Base-by-base conservation (phyloP, 1,284 basidiomycete genomes). In the Phellopilus nigrolimitatus region DNA sequence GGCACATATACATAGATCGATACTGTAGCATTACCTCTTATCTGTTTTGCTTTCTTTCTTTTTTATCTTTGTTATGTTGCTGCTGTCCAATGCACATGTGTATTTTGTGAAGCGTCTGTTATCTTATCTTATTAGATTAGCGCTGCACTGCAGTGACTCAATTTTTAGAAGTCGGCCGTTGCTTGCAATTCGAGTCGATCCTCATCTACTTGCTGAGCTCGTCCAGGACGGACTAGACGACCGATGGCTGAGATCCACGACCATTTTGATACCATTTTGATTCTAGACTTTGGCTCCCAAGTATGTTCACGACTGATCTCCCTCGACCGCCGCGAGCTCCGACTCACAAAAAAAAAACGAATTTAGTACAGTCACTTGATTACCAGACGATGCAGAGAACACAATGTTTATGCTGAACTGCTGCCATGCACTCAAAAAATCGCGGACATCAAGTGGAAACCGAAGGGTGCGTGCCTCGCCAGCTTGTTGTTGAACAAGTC, bases 251-350 rank as follows among this genome's bases (percentile, higher is more conserved):
- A 87, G 64, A 97, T 97, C 59, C 94, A 97, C 72, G 89, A 93
- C 68, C 86, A 95, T 63, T 97, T 97, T 67, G 94, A 97, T 66
- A 95, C 95, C 43, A 86, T 99, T 63, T 84, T 98, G 44, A 98
- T 99, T 64, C 77, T 99, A 45, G 95, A 99, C 69, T 99, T 99
- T 69, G 95, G 95, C 57, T 98, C 93, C 38, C 94, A 97, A 80
- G 91, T 94, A 60, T 56, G 74, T 43, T n/a, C 25, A 25, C 5
- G 21, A 28, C 13, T 45, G 19, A 27, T 15, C 42, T 12, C 22
- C 12, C 10, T 30, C 25, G 9, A 38, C 36, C 44, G 15, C 27
- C 45, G 47, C 31, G 36, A 15, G 31, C 37, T n/a, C n/a, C n/a
- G n/a, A n/a, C n/a, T 52, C 40, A 27, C 21, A 19, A 28, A 47